Conservation (phyloP, 2,329 filamentous ascomycete genomes). For the Dactylellina leptospora region DNA sequence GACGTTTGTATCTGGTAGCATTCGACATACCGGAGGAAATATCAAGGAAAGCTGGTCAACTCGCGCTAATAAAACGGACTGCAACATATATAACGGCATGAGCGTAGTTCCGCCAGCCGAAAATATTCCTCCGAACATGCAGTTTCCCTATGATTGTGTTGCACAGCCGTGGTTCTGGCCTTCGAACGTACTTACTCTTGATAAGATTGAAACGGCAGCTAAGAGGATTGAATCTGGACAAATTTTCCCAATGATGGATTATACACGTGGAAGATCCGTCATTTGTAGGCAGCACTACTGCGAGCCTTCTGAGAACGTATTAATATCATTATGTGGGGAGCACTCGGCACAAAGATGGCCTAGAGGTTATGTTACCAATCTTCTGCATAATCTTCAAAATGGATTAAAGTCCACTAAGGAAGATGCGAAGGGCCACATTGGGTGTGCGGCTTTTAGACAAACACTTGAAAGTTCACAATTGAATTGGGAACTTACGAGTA, state of each 20-base stretch:
- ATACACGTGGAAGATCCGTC: neutral
- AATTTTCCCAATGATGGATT: neutral
- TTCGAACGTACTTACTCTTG: neutral
- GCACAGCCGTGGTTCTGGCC: neutral
- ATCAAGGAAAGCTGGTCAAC: neutral
- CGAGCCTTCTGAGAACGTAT: neutral
- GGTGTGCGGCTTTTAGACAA: no score
- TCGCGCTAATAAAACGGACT: neutral
- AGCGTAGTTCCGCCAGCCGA: no score
- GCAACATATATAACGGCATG: no score
- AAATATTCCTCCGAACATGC: no score
- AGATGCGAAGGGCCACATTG: no score
- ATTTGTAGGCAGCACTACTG: neutral
- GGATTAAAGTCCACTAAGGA: no score
- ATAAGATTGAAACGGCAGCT: neutral
- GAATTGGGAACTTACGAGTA: no score
- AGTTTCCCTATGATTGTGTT: no score
- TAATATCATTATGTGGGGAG: neutral
- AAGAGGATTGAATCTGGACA: neutral
- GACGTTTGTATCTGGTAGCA: neutral
- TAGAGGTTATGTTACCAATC: neutral
- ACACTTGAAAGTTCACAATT: no score
- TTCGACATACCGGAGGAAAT: neutral
- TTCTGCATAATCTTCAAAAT: no score
- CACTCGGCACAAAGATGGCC: neutral